phyloP scores from a whole-genome alignment of 2,329 filamentous ascomycete species.

The Hypoxylon sp. region DNA sequence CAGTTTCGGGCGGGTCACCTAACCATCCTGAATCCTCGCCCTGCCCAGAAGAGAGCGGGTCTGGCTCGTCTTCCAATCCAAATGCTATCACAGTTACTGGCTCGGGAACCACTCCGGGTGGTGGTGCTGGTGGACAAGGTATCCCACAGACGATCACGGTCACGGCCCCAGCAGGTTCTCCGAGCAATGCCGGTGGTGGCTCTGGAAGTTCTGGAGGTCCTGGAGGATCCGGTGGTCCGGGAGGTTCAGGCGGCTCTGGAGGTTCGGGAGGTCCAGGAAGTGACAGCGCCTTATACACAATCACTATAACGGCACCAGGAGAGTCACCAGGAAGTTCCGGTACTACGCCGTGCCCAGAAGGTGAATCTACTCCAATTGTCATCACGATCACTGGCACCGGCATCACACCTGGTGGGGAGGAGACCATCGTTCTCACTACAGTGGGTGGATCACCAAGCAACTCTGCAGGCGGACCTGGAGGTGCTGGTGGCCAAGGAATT shows the following conservation, averaged over 20 bases:
- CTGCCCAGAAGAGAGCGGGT: slow-evolving; percentile 31
- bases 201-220: slow-evolving; percentile 28
- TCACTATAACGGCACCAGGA: slow-evolving; percentile 31
- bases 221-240: slow-evolving; percentile 22
- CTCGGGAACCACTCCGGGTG: slow-evolving; percentile 26
- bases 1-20: slow-evolving; percentile 33
- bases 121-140: slow-evolving; percentile 25
- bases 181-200: slow-evolving; percentile 33
- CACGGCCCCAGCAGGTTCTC: slow-evolving; percentile 36
- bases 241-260: slow-evolving; percentile 31
- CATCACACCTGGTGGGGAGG: slow-evolving; percentile 29
- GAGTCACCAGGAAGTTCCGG: slow-evolving; percentile 15
- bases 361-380: slow-evolving; percentile 25
- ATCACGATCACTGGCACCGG: slow-evolving; percentile 37
- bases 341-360: slow-evolving; percentile 27
- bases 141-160: slow-evolving; percentile 40
- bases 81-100: slow-evolving; percentile 28
- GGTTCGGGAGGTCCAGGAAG: slow-evolving; percentile 26
- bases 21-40: slow-evolving; percentile 31
- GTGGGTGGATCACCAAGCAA: slow-evolving; percentile 28
- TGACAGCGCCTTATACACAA: slow-evolving; percentile 24
- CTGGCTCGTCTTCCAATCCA: slow-evolving; percentile 12
- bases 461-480: slow-evolving; percentile 27
- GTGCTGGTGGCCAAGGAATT: slow-evolving; percentile 30
- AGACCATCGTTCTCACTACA: slow-evolving; percentile 38